Evolutionary conservation across 208 protist genomes (phyloP).

Genomic region (Leishmania mexicana): DNA sequence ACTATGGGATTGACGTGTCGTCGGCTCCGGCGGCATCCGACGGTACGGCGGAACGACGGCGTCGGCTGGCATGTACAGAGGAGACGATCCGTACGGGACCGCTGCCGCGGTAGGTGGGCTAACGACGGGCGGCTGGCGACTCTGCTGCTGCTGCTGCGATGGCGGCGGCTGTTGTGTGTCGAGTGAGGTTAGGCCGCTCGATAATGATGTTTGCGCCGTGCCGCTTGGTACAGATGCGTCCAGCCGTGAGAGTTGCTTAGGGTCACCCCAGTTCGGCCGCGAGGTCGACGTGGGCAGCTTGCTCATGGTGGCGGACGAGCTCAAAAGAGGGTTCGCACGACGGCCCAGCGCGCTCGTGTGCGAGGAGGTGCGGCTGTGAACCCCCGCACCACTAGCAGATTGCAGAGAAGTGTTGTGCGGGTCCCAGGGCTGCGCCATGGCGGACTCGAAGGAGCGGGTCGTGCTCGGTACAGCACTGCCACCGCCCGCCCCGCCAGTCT

Average conservation of each 20-base stretch:
- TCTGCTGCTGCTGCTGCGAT: slow-evolving; percentile 9
- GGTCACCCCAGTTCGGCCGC: slow-evolving; percentile 9
- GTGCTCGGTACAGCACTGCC: slow-evolving; percentile 27
- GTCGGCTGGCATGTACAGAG: slow-evolving; percentile 21
- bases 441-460: slow-evolving; percentile 59
- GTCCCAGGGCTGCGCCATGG: slow-evolving; percentile 64
- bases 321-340: slow-evolving; percentile 74
- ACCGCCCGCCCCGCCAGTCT: slow-evolving; percentile 5
- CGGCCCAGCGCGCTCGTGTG: slow-evolving; percentile 55
- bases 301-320: slow-evolving; percentile 31
- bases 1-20: slow-evolving; percentile 19
- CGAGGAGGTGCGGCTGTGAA: slow-evolving; percentile 35
- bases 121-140: slow-evolving; percentile 34
- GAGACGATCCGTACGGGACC: background rate
- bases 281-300: slow-evolving; percentile 8
- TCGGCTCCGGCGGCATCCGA: slow-evolving; percentile 16
- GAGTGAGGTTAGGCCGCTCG: slow-evolving; percentile 13
- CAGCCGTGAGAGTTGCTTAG: slow-evolving; percentile 27
- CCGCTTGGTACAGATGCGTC: slow-evolving; percentile 17
- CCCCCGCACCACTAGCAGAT: slow-evolving; percentile 19
- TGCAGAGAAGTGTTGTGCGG: slow-evolving; percentile 37
- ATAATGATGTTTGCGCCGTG: slow-evolving; percentile 10
- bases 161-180: slow-evolving; percentile 4
- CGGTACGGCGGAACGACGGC: slow-evolving; percentile 41
- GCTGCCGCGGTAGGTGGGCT: slow-evolving; percentile 24